Percentiles rank a stretch among this genome's conserved stretches.
Conservation (phyloP, 139 green algal genomes). For the Closterium sp. region DNA sequence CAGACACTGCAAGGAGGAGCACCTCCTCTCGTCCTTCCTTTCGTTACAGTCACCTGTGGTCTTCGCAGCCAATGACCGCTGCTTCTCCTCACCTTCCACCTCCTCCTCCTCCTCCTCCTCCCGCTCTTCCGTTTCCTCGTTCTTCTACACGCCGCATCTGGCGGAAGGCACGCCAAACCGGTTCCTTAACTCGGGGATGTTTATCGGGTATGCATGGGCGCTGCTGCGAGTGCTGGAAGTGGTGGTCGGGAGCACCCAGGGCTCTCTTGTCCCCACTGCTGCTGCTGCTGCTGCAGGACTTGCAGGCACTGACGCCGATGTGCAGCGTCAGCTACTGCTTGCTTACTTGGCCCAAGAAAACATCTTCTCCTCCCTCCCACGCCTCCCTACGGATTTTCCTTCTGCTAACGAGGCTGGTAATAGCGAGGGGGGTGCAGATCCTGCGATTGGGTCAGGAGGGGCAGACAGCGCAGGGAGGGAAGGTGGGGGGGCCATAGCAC, state of each 20-base stretch:
- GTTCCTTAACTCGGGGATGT: background rate
- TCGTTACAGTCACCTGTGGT: background rate
- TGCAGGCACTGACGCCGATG: background rate
- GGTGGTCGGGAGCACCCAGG: background rate
- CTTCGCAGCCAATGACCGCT: background rate
- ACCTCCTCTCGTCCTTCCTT: background rate
- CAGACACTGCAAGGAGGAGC: background rate
- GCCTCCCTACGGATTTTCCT: background rate
- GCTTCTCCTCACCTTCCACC: background rate
- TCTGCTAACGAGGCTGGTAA: background rate
- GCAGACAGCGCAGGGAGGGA: background rate
- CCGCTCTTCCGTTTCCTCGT: background rate
- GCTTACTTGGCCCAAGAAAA: background rate
- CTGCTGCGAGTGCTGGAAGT: background rate
- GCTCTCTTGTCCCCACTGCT: background rate
- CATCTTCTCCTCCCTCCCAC: background rate
- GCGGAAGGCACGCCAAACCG: background rate
- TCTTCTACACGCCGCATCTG: background rate
- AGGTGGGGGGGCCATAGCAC: background rate
- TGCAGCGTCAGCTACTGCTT: background rate
- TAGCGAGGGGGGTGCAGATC: background rate
- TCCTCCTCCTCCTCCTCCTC: background rate
- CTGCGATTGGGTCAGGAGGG: background rate
- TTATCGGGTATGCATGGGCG: background rate
- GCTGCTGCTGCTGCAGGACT: background rate